Evolutionary conservation across 768 basidiomycete genomes (phyloP).

Genomic region (Naganishia friedmannii): DNA sequence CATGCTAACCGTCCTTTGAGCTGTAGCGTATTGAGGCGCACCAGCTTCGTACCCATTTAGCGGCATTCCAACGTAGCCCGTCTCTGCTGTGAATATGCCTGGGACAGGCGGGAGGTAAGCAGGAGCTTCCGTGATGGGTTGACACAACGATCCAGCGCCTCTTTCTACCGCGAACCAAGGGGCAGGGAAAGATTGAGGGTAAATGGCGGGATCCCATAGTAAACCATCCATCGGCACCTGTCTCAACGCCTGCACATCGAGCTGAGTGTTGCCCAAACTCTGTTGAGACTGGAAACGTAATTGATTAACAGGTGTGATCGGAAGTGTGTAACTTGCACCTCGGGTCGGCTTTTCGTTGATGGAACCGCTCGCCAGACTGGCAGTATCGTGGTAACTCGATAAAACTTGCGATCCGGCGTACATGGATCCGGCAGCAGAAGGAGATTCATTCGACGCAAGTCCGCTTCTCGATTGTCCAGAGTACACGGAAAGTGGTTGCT

Average conservation of each 20-base stretch:
- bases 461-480: slow-evolving; percentile 3
- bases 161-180: slow-evolving; percentile 48
- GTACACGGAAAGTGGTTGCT: slow-evolving; percentile 22
- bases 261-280: background rate
- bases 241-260: slow-evolving; percentile 11
- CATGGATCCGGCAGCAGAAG: slow-evolving; percentile 1
- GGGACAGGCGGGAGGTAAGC: slow-evolving; percentile 33
- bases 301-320: slow-evolving; percentile 4
- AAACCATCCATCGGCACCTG: slow-evolving; percentile 27
- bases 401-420: slow-evolving; percentile 22
- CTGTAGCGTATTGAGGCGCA: no score
- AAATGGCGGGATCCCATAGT: slow-evolving; percentile 47
- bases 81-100: slow-evolving; percentile 31
- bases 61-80: slow-evolving; percentile 29
- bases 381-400: slow-evolving; percentile 11
- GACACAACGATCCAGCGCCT: slow-evolving; percentile 41
- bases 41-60: slow-evolving; percentile 18
- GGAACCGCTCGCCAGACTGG: slow-evolving; percentile 5
- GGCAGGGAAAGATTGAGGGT: slow-evolving; percentile 43
- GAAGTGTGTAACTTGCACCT: background rate
- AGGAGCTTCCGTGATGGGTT: slow-evolving; percentile 33
- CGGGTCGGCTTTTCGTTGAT: background rate
- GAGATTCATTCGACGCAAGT: slow-evolving; percentile 1
- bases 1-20: slow-evolving; percentile 15
- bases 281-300: background rate